phyloP scores from a whole-genome alignment of 306 rosid genomes.

The Dalbergia cochinchinensis region DNA sequence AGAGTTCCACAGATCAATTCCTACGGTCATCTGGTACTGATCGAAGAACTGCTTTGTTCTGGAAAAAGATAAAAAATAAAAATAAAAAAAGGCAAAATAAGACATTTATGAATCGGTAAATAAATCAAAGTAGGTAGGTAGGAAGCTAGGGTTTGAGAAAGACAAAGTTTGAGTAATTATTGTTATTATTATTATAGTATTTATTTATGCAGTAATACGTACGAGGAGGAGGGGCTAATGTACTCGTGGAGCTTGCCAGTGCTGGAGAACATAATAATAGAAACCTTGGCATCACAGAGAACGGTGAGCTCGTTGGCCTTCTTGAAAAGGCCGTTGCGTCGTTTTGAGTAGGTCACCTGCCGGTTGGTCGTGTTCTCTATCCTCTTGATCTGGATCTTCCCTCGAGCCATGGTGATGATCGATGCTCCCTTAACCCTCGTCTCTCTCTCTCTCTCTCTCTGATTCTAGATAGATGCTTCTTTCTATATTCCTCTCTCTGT shows the following conservation, averaged over 20 bases:
- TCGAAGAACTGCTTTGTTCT: constrained; percentile 84
- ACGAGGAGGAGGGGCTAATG: constrained; percentile 76
- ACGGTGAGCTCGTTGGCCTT: constrained; percentile 90
- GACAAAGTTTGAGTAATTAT: background rate
- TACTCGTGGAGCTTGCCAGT: constrained; percentile 77
- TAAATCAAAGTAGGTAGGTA: background rate
- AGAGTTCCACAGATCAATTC: constrained; percentile 77
- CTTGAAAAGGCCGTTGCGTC: constrained; percentile 87
- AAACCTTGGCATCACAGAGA: constrained; percentile 90
- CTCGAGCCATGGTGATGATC: constrained; percentile 69
- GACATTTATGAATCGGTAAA: background rate
- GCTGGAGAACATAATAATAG: constrained; percentile 73
- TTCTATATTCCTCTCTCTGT: background rate
- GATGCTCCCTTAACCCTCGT: too few species aligned
- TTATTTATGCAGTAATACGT: background rate
- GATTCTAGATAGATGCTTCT: too few species aligned
- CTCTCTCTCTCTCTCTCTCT: background rate
- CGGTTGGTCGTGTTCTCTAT: constrained; percentile 83
- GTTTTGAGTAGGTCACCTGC: constrained; percentile 87
- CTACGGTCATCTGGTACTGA: constrained; percentile 67
- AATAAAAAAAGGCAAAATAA: background rate
- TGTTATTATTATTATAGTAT: background rate
- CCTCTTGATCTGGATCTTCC: constrained; percentile 97
- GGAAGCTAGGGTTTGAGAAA: constrained; percentile 34
- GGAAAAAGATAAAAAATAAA: background rate